Evolutionary conservation across 2,329 filamentous ascomycete species (phyloP).

Genomic region (Exophiala phaeomuriformis): DNA sequence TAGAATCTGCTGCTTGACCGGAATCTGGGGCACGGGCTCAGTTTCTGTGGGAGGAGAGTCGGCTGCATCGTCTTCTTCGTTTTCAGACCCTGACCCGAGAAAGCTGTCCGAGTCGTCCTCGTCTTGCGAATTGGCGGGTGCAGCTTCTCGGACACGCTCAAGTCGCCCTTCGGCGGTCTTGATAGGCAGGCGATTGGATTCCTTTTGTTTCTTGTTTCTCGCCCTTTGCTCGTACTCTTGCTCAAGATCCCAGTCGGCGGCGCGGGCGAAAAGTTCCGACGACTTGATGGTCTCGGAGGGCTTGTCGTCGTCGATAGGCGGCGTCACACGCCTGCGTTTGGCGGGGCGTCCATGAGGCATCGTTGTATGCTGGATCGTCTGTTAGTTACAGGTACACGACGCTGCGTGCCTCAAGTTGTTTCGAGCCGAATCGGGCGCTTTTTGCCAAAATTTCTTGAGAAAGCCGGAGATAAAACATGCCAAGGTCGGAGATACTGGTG

Average conservation of each 20-base stretch:
- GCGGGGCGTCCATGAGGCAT: constrained; percentile 42
- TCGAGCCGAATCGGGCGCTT: background rate
- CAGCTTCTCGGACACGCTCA: constrained; percentile 48
- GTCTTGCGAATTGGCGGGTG: constrained; percentile 20
- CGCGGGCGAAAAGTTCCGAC: constrained; percentile 61
- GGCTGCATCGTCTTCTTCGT: constrained; percentile 47
- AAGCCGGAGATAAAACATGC: background rate
- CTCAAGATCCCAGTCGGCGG: constrained; percentile 81
- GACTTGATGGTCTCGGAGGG: constrained; percentile 29
- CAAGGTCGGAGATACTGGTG: background rate
- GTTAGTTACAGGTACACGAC: constrained; percentile 31
- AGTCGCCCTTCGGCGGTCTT: constrained; percentile 73
- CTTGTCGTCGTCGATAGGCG: constrained; percentile 36
- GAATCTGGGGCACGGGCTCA: constrained; percentile 55
- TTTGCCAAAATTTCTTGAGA: background rate
- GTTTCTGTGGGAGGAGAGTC: constrained; percentile 33
- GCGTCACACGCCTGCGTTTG: constrained; percentile 47
- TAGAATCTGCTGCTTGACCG: constrained; percentile 70
- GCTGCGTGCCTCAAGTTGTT: background rate
- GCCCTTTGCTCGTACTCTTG: constrained; percentile 79
- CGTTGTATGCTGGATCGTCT: constrained; percentile 36
- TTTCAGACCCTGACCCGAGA: constrained; percentile 53
- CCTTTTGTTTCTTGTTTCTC: constrained; percentile 69
- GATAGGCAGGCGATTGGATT: constrained; percentile 72
- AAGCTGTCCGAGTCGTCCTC: constrained; percentile 57